phyloP scores from a whole-genome alignment of 2,329 filamentous ascomycete genomes.

The Pseudogymnoascus sp. region DNA sequence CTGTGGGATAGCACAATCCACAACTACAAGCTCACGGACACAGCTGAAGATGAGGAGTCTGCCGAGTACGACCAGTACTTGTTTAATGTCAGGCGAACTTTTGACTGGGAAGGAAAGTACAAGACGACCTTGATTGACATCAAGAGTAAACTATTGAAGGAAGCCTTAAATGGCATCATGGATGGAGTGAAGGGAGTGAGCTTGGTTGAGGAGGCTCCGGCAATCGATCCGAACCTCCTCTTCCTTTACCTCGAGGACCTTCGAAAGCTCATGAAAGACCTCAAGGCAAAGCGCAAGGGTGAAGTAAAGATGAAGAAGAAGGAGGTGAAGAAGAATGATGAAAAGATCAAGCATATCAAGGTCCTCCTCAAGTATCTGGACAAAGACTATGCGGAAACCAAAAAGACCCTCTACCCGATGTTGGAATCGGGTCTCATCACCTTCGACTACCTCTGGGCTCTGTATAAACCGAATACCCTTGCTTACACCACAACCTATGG shows the following conservation, averaged over 20 bases:
- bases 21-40: slow-evolving; percentile 62
- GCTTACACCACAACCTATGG: slow-evolving; percentile 73
- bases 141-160: slow-evolving; percentile 71
- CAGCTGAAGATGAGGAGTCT: slow-evolving; percentile 51
- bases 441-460: slow-evolving; percentile 79
- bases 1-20: slow-evolving; percentile 51
- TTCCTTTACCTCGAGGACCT: slow-evolving; percentile 73
- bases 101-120: slow-evolving; percentile 80
- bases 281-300: slow-evolving; percentile 45
- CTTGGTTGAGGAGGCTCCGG: slow-evolving; percentile 71
- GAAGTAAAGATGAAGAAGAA: slow-evolving; percentile 52
- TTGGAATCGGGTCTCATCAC: slow-evolving; percentile 77
- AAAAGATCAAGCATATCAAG: slow-evolving; percentile 60
- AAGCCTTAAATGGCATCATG: slow-evolving; percentile 63
- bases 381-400: slow-evolving; percentile 69
- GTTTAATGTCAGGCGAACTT: slow-evolving; percentile 75
- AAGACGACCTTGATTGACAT: slow-evolving; percentile 68
- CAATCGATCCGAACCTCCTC: slow-evolving; percentile 62
- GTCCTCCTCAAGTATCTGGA: slow-evolving; percentile 70
- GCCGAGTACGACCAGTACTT: slow-evolving; percentile 70
- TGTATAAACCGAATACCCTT: slow-evolving; percentile 81
- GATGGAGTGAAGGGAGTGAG: slow-evolving; percentile 71
- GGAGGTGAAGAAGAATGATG: slow-evolving; percentile 47
- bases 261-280: slow-evolving; percentile 52
- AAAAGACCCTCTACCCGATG: slow-evolving; percentile 74